Base-by-base conservation (phyloP, 179 eudicot genomes). In the Silene noctiflora region DNA sequence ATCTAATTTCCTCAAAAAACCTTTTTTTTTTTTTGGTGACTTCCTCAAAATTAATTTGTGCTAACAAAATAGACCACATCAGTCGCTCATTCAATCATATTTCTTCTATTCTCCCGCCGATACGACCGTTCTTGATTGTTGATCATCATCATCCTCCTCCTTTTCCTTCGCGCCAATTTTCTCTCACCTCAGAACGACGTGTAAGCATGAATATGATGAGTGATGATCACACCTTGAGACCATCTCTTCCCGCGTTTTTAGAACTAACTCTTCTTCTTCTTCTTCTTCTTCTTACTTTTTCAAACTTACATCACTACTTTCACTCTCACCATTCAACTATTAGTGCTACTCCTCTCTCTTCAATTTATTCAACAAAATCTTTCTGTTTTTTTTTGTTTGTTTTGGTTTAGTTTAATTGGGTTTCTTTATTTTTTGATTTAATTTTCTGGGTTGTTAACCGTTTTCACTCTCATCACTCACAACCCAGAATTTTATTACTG, bases 401-500 rank as follows among this genome's bases (percentile, higher is more conserved):
- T 63, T 24, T 9, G 11, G 14, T 22, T 8, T 20, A 3, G 9
- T 2, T 63, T 29, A 25, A 10, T 63, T 63, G 67, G 67, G 67
- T 63, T 63, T 24, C 7, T 63, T 6, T 24, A 12, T 63, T 7
- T 63, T 24, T 63, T 24, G 3, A 63, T 63, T 20, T 62, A 21
- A 22, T 63, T 24, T 22, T 14, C 44, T 65, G 44, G 44, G 42
- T 65, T 65, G 69, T 29, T 65, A 17, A 29, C 69, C 13, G 16
- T 25, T 65, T 65, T 31, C 16, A 59, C 24, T 59, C 24, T 58
- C 62, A 51, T 58, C 20, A 58, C 21, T 17, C 8, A 58, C 62
- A 29, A 65, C 69, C 69, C 69, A 65, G 3, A 9, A 39, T 16
- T 51, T 51, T n/a, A 35, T 67, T 67, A 67, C 53, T 35, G 71